These are phyloP conservation scores for Hericium erinaceus DNA, from an alignment of 768 basidiomycete genomes.

Conservation along the genomic window DNA sequence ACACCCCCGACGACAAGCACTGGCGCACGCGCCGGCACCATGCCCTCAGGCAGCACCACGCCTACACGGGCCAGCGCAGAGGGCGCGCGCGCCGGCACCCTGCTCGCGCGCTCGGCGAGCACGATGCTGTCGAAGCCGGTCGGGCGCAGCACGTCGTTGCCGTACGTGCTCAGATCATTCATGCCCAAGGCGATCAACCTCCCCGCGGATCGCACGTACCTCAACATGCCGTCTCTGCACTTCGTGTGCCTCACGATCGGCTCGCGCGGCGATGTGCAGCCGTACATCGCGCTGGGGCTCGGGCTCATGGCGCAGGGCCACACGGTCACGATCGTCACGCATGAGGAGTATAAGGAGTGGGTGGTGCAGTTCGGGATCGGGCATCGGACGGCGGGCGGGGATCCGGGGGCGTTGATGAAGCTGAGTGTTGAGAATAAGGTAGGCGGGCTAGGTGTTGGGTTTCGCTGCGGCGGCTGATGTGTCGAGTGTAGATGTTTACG, in stretches of 20 bases:
- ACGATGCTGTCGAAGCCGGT: conserved; percentile 37
- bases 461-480: conserved; percentile 10
- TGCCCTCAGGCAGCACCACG: not conserved
- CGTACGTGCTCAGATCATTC: conserved; percentile 20
- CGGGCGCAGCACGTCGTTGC: conserved; percentile 24
- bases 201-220: conserved; percentile 27
- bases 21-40: not conserved
- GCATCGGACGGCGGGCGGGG: conserved; percentile 57
- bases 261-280: conserved; percentile 45
- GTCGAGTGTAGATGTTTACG: conserved; percentile 51
- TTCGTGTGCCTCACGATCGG: conserved; percentile 61
- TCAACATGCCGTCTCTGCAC: conserved; percentile 30
- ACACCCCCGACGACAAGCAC: not conserved
- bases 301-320: conserved; percentile 35
- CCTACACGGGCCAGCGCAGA: not conserved
- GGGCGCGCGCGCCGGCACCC: not conserved
- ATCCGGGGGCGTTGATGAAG: conserved; percentile 63
- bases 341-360: conserved; percentile 44
- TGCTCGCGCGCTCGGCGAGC: conserved; percentile 19
- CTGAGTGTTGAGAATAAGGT: conserved; percentile 42
- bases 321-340: conserved; percentile 38
- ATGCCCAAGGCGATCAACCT: conserved; percentile 42
- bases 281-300: conserved; percentile 37
- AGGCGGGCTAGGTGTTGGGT: not conserved
- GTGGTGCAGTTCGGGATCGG: conserved; percentile 48